Conservation (phyloP, 1,284 basidiomycete genomes). For the Ganoderma multipileum region DNA sequence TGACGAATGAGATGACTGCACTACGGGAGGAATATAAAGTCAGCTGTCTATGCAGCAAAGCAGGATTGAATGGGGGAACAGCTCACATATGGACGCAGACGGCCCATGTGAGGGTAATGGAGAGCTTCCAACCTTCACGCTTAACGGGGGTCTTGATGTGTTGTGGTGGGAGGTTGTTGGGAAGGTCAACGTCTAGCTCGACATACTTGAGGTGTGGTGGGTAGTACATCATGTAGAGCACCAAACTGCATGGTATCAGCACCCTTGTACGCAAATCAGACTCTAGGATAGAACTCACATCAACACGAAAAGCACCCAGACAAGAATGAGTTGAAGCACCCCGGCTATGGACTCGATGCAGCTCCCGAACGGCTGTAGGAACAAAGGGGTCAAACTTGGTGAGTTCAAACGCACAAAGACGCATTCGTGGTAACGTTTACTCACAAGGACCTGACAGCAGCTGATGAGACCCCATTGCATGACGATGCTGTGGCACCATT, state of each 20-base stretch:
- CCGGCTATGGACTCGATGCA: slow-evolving; percentile 89
- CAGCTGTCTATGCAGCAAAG: slow-evolving; percentile 19
- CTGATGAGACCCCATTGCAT: slow-evolving; percentile 88
- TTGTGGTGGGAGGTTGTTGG: slow-evolving; percentile 49
- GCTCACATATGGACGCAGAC: slow-evolving; percentile 77
- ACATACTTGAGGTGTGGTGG: slow-evolving; percentile 82
- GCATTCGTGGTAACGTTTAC: slow-evolving; percentile 38
- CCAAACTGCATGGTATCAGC: slow-evolving; percentile 58
- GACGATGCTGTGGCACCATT: slow-evolving; percentile 60
- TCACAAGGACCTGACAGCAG: slow-evolving; percentile 82
- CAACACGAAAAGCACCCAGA: slow-evolving; percentile 88
- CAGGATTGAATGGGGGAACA: neutral
- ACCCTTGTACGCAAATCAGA: too few relatives aligned
- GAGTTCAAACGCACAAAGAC: neutral
- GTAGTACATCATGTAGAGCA: slow-evolving; percentile 94
- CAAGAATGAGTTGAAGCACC: slow-evolving; percentile 82
- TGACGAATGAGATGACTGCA: slow-evolving; percentile 56
- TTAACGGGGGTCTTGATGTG: slow-evolving; percentile 56
- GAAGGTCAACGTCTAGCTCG: slow-evolving; percentile 51
- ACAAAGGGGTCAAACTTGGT: slow-evolving; percentile 37
- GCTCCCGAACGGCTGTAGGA: slow-evolving; percentile 59
- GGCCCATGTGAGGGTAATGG: slow-evolving; percentile 77
- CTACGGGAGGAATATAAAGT: slow-evolving; percentile 43
- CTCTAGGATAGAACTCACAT: slow-evolving; percentile 63
- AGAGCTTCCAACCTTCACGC: slow-evolving; percentile 79